Conservation (phyloP, 768 basidiomycete genomes). For the Boletales sp. region DNA sequence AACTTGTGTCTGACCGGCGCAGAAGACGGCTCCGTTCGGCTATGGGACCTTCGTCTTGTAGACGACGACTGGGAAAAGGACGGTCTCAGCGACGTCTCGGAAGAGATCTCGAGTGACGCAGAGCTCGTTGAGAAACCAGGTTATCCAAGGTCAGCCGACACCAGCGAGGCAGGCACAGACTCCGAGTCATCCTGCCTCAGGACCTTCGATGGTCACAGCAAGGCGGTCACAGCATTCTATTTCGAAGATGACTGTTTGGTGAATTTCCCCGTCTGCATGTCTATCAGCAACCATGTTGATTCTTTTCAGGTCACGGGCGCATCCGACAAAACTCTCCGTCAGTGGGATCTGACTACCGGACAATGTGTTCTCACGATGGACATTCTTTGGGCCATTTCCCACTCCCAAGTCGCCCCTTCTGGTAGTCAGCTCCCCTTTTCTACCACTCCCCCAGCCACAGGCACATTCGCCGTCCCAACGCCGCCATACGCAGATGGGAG, state of each 20-base stretch:
- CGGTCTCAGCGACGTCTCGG: constrained; percentile 58
- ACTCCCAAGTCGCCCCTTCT: constrained; percentile 55
- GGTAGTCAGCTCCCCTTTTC: constrained; percentile 45
- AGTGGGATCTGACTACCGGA: constrained; percentile 96
- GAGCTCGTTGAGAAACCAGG: constrained; percentile 39
- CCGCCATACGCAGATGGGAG: constrained; percentile 88
- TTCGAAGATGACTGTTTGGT: constrained; percentile 95
- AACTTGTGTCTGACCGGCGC: constrained; percentile 88
- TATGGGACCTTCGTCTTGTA: constrained; percentile 90
- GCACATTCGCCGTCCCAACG: constrained; percentile 75
- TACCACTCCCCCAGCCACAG: constrained; percentile 51
- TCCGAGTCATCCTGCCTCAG: constrained; percentile 55
- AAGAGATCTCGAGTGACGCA: constrained; percentile 53
- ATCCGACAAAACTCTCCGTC: constrained; percentile 95
- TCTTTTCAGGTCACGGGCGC: constrained; percentile 87
- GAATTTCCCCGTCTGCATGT: constrained; percentile 26
- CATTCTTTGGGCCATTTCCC: constrained; percentile 98
- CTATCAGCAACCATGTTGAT: constrained; percentile 12
- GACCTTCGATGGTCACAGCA: constrained; percentile 85
- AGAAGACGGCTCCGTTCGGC: constrained; percentile 74
- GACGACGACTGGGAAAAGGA: constrained; percentile 63
- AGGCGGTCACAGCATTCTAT: constrained; percentile 89
- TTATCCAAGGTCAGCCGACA: constrained; percentile 38
- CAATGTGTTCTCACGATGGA: constrained; percentile 99
- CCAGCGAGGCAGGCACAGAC: constrained; percentile 42